Evolutionary conservation across 345 rosid species (phyloP).

Genomic region (Populus deltoides): DNA sequence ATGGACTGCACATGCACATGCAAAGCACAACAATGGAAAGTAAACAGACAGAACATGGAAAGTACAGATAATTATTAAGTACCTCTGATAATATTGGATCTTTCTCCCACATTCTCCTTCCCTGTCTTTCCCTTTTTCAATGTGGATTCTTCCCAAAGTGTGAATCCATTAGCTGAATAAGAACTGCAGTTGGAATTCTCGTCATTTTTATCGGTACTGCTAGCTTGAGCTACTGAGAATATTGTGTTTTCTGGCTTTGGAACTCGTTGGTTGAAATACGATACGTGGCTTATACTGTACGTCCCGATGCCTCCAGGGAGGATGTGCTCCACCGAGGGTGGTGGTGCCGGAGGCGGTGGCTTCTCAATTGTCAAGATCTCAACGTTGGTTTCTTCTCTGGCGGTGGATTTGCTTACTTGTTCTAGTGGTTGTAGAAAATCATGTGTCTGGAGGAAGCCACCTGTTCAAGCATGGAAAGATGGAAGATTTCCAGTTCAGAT

Average conservation of each 20-base stretch:
- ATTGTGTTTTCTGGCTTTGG: constrained; percentile 69
- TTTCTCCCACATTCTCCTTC: constrained; percentile 72
- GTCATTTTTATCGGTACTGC: constrained; percentile 58
- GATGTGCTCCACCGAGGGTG: constrained; percentile 50
- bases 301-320: constrained; percentile 98
- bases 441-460: constrained; percentile 63
- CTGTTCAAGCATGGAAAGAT: constrained; percentile 28
- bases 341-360: constrained; percentile 58
- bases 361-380: constrained; percentile 47
- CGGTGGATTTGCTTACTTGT: constrained; percentile 41
- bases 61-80: background rate
- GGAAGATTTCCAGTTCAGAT: background rate
- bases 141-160: constrained; percentile 77
- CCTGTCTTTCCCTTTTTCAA: constrained; percentile 85
- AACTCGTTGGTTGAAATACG: constrained; percentile 52
- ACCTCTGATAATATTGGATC: constrained; percentile 44
- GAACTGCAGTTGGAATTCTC: constrained; percentile 84
- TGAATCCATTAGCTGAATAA: constrained; percentile 71
- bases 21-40: background rate
- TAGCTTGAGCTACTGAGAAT: constrained; percentile 44
- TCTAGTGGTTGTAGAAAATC: constrained; percentile 77
- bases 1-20: constrained; percentile 14
- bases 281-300: constrained; percentile 69
- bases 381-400: constrained; percentile 48
- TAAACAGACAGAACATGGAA: background rate